Percentiles rank a stretch among this genome's conserved stretches.
phyloP scores from a whole-genome alignment of 2,329 filamentous ascomycete species.

The Trichophaea hybrida region DNA sequence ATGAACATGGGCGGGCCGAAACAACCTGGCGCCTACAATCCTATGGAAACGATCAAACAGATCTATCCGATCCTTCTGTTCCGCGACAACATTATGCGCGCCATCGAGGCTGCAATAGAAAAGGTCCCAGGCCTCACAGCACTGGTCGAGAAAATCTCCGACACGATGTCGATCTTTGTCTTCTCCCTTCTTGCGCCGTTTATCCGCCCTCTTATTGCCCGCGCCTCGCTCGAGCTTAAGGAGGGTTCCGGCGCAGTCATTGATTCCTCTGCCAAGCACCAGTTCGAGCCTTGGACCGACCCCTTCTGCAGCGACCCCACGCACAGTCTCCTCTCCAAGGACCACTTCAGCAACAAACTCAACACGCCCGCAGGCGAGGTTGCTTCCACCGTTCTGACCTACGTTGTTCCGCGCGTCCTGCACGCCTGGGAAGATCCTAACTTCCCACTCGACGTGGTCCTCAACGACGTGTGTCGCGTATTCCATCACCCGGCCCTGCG shows the following conservation, averaged over 20 bases:
- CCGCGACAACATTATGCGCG: constrained; percentile 81
- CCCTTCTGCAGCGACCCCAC: constrained; percentile 55
- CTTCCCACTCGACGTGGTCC: constrained; percentile 46
- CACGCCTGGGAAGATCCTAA: constrained; percentile 55
- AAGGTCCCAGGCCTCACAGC: constrained; percentile 71
- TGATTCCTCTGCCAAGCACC: constrained; percentile 34
- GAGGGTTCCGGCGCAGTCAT: constrained; percentile 63
- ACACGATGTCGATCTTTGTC: constrained; percentile 83
- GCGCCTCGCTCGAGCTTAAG: constrained; percentile 72
- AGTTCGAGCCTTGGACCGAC: constrained; percentile 69
- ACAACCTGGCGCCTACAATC: constrained; percentile 28
- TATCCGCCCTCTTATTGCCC: constrained; percentile 77
- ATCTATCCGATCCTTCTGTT: constrained; percentile 94
- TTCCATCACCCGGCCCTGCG: constrained; percentile 58
- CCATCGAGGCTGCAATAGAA: constrained; percentile 69
- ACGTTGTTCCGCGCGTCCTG: constrained; percentile 50
- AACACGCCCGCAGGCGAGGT: constrained; percentile 43
- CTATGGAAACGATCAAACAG: constrained; percentile 57
- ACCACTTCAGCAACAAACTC: constrained; percentile 46
- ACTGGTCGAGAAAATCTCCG: constrained; percentile 84
- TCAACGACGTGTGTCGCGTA: constrained; percentile 47
- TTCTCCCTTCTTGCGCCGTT: constrained; percentile 84
- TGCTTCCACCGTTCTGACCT: constrained; percentile 47
- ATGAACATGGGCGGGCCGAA: constrained; percentile 40
- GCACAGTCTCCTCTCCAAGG: constrained; percentile 45